Percentiles rank a stretch among this genome's conserved stretches.
Evolutionary conservation across 1,284 basidiomycete species (phyloP).

Genomic region (Microbotryum violaceum): DNA sequence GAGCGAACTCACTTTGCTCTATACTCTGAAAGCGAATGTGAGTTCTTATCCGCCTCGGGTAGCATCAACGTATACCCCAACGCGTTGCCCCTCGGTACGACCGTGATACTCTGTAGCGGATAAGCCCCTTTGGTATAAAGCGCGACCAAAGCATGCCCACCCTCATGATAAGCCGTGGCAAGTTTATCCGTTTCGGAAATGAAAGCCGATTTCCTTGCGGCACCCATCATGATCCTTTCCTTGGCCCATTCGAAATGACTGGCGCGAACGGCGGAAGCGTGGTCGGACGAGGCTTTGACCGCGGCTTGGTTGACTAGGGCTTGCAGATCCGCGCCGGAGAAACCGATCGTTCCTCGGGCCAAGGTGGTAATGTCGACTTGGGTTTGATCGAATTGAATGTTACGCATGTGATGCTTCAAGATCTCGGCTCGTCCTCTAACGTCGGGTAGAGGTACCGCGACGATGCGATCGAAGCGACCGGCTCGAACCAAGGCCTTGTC

Average conservation of each 20-base stretch:
- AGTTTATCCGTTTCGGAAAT: slow-evolving; percentile 72
- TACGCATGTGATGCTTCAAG: slow-evolving; percentile 77
- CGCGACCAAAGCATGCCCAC: slow-evolving; percentile 84
- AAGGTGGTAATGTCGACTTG: slow-evolving; percentile 75
- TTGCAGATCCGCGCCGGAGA: slow-evolving; percentile 58
- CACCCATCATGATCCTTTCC: slow-evolving; percentile 82
- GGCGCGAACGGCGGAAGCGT: slow-evolving; percentile 59
- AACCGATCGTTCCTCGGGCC: slow-evolving; percentile 82
- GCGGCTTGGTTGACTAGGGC: slow-evolving; percentile 53
- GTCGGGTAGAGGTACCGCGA: slow-evolving; percentile 82
- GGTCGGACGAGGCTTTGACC: slow-evolving; percentile 81
- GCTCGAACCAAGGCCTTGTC: slow-evolving; percentile 79
- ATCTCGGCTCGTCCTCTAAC: slow-evolving; percentile 76
- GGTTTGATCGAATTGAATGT: slow-evolving; percentile 54
- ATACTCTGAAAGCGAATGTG: slow-evolving; percentile 37
- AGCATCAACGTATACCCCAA: slow-evolving; percentile 80
- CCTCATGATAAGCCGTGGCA: slow-evolving; percentile 87
- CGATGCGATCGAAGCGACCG: slow-evolving; percentile 84
- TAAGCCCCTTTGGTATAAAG: slow-evolving; percentile 86
- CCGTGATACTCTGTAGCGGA: slow-evolving; percentile 73
- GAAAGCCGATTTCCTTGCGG: slow-evolving; percentile 78
- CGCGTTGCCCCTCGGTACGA: slow-evolving; percentile 85
- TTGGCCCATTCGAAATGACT: slow-evolving; percentile 94
- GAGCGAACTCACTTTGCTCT: slow-evolving; percentile 13
- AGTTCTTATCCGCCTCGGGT: slow-evolving; percentile 65